A percentile compares a stretch with the other conserved stretches of the same genome.
Conservation (phyloP, 1,284 basidiomycete species). For the Cutaneotrichosporon cutaneum region DNA sequence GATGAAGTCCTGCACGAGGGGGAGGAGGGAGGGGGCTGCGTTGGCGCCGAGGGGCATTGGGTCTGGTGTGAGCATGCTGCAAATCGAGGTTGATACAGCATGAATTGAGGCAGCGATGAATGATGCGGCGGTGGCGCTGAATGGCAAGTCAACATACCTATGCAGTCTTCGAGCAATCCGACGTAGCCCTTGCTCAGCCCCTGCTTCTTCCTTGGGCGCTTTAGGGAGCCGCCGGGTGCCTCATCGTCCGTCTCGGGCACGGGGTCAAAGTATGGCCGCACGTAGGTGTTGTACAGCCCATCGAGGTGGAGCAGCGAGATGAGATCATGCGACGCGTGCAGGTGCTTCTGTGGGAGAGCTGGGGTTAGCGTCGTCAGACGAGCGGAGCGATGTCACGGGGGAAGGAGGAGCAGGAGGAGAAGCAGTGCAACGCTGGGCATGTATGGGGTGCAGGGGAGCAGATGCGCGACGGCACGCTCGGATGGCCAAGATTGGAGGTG, state of each 20-base stretch:
- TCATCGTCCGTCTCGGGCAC: constrained; percentile 30
- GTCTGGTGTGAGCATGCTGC: constrained; percentile 29
- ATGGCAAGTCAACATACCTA: constrained; percentile 42
- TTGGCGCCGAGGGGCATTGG: constrained; percentile 38
- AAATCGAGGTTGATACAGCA: too few relatives aligned
- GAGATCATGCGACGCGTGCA: constrained; percentile 44
- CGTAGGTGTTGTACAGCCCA: constrained; percentile 43
- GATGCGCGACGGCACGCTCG: too few relatives aligned
- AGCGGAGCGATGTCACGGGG: background rate
- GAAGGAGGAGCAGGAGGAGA: background rate
- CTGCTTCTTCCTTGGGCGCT: constrained; percentile 21
- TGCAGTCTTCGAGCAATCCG: constrained; percentile 45
- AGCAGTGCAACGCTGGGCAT: too few relatives aligned
- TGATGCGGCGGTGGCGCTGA: too few relatives aligned
- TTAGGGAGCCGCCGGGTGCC: constrained; percentile 9
- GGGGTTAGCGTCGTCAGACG: background rate
- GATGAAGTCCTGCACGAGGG: constrained; percentile 22
- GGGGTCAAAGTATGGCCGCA: constrained; percentile 40
- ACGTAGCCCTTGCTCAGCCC: constrained; percentile 45
- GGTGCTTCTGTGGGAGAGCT: constrained; percentile 37
- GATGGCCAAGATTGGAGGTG: background rate
- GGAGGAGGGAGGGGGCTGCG: constrained; percentile 30
- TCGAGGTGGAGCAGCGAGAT: constrained; percentile 46
- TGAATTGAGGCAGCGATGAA: too few relatives aligned
- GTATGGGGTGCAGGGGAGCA: too few relatives aligned